phyloP scores from a whole-genome alignment of 140 eudicot species.

The Ambrosia hybrid region DNA sequence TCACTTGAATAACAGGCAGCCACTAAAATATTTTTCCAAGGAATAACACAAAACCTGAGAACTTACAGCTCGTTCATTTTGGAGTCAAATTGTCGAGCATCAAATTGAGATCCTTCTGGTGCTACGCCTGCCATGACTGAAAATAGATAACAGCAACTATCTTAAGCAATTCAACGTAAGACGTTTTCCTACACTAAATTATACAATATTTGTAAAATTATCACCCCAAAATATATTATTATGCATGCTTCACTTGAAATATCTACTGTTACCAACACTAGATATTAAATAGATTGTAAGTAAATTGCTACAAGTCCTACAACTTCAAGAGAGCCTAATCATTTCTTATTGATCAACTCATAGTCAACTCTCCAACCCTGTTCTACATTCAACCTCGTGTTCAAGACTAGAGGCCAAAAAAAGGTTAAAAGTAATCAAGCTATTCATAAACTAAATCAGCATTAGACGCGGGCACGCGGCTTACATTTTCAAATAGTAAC shows the following conservation, averaged over 20 bases:
- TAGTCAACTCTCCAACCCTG: background rate
- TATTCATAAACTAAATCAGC: background rate
- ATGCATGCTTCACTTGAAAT: background rate
- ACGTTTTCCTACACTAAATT: background rate
- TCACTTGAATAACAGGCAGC: background rate
- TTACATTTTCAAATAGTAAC: background rate
- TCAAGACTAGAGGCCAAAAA: background rate
- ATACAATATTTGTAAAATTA: background rate
- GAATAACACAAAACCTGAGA: background rate
- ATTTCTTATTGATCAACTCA: no score
- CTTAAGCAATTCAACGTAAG: background rate
- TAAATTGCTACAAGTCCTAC: background rate
- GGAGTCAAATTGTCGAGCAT: conserved; percentile 8
- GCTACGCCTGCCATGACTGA: conserved; percentile 25
- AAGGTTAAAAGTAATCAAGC: background rate
- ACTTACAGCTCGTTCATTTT: conserved; percentile 22
- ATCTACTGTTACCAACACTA: background rate
- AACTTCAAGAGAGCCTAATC: no score
- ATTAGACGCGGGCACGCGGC: background rate
- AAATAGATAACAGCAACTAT: background rate
- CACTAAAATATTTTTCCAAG: background rate
- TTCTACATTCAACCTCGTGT: background rate
- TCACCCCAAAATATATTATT: background rate
- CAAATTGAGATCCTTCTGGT: conserved; percentile 20
- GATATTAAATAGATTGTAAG: no score